Evolutionary conservation across 345 rosid genomes (phyloP), one percentile per base, ranked within the genome.

Genomic region (Melastoma malabathricum): DNA sequence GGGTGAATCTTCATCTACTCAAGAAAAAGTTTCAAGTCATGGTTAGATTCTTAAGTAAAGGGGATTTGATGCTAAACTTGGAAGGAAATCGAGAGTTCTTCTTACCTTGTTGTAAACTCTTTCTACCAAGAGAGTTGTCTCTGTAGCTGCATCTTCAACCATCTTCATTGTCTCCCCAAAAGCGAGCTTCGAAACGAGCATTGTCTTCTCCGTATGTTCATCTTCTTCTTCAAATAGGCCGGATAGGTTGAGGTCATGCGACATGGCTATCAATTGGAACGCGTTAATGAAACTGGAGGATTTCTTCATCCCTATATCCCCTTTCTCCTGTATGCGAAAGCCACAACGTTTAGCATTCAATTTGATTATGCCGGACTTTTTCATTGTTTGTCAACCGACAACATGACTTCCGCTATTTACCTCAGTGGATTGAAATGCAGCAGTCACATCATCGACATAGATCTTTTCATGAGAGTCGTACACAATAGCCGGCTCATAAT

Each of bases 161-260:
- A 81, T 89, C 69, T 73, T 79, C 13, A 89, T 68, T 59, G 94
- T 89, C 53, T 78, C 94, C 58, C 68, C 66, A 52, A 79, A 69
- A 13, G 84, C 73, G 62, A 74, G 73, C 62, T 76, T 79, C 45
- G 94, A 83, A 47, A 83, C 90, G 29, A 86, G 59, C 68, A 70
- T 86, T 43, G 74, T 83, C 57, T 55, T 86, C 69, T 76, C 73
- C 63, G 61, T 82, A 59, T 71, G 77, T 60, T 74, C 81, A 62
- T 79, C 90, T 95, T 89, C 75, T 59, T 75, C 89, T 79, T 80
- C 87, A 13, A 90, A 90, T 12, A 84, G 94, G 64, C 96, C 92
- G 25, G 94, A 86, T 71, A 86, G 70, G 75, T 89, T 96, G 15
- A 89, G 84, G 64, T 90, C 98, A 44, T 72, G 72, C 38, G 94